These are phyloP conservation scores for Candida chilensis DNA, from an alignment of 805 yeast species.

Conservation along the genomic window DNA sequence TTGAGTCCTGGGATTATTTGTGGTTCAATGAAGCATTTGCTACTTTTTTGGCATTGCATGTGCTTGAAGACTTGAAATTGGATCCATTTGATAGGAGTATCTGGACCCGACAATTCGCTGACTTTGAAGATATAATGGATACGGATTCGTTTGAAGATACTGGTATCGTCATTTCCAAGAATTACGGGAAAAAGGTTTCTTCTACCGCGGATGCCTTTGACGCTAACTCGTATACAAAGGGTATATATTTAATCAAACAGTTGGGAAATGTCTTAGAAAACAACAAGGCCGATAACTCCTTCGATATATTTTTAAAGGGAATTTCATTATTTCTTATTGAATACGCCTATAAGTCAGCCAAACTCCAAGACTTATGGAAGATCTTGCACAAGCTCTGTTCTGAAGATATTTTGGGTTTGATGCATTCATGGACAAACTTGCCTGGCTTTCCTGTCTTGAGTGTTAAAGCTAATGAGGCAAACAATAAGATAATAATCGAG, in stretches of 20 bases:
- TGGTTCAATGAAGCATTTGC: constrained; percentile 81
- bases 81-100: constrained; percentile 11
- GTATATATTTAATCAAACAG: constrained; percentile 47
- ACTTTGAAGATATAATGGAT: constrained; percentile 21
- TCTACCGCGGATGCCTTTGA: constrained; percentile 39
- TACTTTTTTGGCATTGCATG: constrained; percentile 53
- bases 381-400: constrained; percentile 19
- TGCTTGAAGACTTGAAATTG: constrained; percentile 16
- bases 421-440: constrained; percentile 51
- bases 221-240: constrained; percentile 47
- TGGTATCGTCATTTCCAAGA: constrained; percentile 21
- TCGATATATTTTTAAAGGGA: constrained; percentile 19
- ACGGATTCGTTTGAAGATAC: constrained; percentile 19
- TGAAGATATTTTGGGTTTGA: constrained; percentile 38
- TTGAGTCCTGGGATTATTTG: constrained; percentile 57
- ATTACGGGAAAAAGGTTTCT: constrained; percentile 23
- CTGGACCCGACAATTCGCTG: constrained; percentile 21
- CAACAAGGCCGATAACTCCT: constrained; percentile 14
- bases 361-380: constrained; percentile 47
- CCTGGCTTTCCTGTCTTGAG: constrained; percentile 51
- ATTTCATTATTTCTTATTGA: constrained; percentile 26
- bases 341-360: constrained; percentile 26
- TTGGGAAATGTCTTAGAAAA: constrained; percentile 31
- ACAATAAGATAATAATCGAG: constrained; percentile 16
- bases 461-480: constrained; percentile 15